Conservation (phyloP, 192 early-diverging fungal genomes). For the Entophlyctis luteolus region DNA sequence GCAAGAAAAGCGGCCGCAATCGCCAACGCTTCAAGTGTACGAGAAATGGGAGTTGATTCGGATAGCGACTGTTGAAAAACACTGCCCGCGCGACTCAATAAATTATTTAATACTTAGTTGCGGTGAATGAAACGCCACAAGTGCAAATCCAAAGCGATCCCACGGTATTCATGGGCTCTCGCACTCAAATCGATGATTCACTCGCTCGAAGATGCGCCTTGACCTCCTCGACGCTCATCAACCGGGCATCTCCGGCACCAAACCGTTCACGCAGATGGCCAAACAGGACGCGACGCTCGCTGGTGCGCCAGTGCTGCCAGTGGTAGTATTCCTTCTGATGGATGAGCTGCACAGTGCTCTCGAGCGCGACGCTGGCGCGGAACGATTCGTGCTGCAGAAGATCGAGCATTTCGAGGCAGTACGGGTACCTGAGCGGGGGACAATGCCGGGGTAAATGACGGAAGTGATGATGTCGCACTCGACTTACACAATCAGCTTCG, state of each 20-base stretch:
- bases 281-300: constrained; percentile 5
- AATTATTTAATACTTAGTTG: too few species aligned
- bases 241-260: neutral
- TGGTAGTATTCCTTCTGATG: constrained; percentile 79
- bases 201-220: too few species aligned
- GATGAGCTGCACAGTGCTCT: constrained; percentile 67
- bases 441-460: constrained; percentile 6
- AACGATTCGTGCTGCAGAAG: constrained; percentile 79
- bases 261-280: neutral
- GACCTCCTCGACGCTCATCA: neutral
- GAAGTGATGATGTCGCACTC: neutral
- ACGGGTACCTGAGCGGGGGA: constrained; percentile 66
- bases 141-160: too few species aligned
- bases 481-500: constrained; percentile 76
- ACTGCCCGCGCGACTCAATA: too few species aligned
- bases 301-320: constrained; percentile 60
- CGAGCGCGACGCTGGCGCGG: constrained; percentile 66
- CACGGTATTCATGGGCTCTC: too few species aligned
- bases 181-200: too few species aligned
- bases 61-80: too few species aligned
- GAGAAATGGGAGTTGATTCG: too few species aligned
- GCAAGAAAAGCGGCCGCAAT: too few species aligned
- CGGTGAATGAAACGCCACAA: too few species aligned
- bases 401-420: constrained; percentile 79
- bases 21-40: too few species aligned